Percentiles rank a stretch among this genome's conserved stretches.
Conservation (phyloP, 1,284 basidiomycete genomes). For the Ustilago tritici region DNA sequence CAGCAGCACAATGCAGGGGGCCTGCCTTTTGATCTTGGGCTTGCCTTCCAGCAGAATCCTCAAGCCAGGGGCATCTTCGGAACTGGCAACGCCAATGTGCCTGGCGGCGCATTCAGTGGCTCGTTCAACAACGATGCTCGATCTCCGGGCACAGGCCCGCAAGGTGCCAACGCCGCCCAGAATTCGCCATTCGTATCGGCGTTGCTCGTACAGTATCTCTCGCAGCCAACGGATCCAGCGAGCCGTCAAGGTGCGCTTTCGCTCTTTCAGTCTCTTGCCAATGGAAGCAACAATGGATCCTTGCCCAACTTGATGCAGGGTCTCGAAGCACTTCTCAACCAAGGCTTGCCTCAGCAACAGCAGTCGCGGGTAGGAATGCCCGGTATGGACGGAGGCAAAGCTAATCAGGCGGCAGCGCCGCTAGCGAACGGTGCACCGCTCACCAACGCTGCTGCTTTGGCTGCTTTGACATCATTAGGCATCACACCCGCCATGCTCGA, state of each 20-base stretch:
- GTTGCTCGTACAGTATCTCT: conserved; percentile 50
- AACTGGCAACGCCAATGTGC: conserved; percentile 3
- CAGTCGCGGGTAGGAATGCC: conserved; percentile 21
- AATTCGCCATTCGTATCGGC: conserved; percentile 34
- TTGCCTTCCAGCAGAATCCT: conserved; percentile 24
- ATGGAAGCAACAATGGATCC: conserved; percentile 18
- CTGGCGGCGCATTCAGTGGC: conserved; percentile 16
- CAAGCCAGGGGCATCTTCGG: conserved; percentile 26
- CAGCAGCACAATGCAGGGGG: conserved; percentile 19
- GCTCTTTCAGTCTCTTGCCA: conserved; percentile 41
- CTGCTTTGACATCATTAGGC: conserved; percentile 41
- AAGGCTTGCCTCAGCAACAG: conserved; percentile 17
- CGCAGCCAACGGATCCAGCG: conserved; percentile 29
- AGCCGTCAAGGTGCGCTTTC: conserved; percentile 36
- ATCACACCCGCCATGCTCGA: conserved; percentile 47
- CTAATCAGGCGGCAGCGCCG: conserved; percentile 17
- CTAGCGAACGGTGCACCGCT: conserved; percentile 28
- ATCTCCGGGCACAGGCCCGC: conserved; percentile 14
- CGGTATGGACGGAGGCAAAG: conserved; percentile 14
- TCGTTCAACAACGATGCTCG: conserved; percentile 18
- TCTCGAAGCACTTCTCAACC: conserved; percentile 33
- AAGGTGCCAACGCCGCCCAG: conserved; percentile 13
- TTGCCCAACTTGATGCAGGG: conserved; percentile 21
- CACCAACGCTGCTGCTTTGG: conserved; percentile 38
- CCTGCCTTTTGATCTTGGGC: conserved; percentile 32